Evolutionary conservation across 805 yeast species (phyloP).

Genomic region (Alloascoidea africana): DNA sequence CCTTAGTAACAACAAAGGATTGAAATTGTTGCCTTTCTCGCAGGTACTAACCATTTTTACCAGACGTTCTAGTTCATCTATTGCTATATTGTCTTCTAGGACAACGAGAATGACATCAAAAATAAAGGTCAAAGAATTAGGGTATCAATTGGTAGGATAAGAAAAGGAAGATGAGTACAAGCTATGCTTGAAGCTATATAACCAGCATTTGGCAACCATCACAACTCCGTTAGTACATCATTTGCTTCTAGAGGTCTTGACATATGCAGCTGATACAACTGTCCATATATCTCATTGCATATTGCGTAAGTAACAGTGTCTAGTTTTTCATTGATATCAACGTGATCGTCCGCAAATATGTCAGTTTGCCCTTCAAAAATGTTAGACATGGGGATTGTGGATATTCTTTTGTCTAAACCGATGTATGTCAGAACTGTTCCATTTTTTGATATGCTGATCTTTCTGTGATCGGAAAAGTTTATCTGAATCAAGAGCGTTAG

Average conservation of each 20-base stretch:
- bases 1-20: too few relatives aligned
- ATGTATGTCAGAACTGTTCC: slow-evolving; percentile 73
- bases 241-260: not conserved
- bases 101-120: too few relatives aligned
- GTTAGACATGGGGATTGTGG: slow-evolving; percentile 10
- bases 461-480: slow-evolving; percentile 80
- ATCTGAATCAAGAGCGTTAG: too few relatives aligned
- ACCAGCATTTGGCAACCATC: too few relatives aligned
- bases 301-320: not conserved
- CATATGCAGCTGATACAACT: not conserved
- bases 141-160: too few relatives aligned
- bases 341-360: not conserved
- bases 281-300: slow-evolving; percentile 1
- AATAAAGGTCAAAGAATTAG: too few relatives aligned
- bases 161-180: too few relatives aligned
- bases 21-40: too few relatives aligned
- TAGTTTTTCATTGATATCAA: slow-evolving; percentile 2
- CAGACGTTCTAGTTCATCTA: too few relatives aligned
- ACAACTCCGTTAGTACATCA: not conserved
- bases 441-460: slow-evolving; percentile 60
- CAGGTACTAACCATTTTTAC: too few relatives aligned
- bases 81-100: too few relatives aligned
- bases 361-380: slow-evolving; percentile 5
- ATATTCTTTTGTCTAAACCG: slow-evolving; percentile 27
- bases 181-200: too few relatives aligned